Base-by-base conservation (phyloP, 768 basidiomycete genomes). In the Ramaria sp. region DNA sequence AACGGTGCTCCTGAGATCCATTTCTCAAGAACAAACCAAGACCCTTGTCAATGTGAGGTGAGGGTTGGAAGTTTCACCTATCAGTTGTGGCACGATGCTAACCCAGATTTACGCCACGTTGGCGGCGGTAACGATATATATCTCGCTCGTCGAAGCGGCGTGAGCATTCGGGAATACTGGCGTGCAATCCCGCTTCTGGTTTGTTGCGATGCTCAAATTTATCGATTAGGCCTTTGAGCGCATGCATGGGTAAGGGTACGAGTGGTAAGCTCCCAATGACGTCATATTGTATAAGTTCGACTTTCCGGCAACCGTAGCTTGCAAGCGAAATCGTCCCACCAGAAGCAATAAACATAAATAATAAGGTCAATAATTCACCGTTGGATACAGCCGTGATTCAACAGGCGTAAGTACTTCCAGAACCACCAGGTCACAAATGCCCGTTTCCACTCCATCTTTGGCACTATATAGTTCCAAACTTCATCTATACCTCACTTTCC, bases 61-160 rank as follows among this genome's bases (percentile, higher is more conserved):
- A 33, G 47, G 34, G 34, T 37, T 37, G 34, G 9, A 37, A 37
- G 9, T 7, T 2, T 37, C 34, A 37, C 34, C 13, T 37, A 10
- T 37, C 34, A 37, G 13, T 34, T 34, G 33, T 5, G 6, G 22
- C 37, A 31, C 59, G 33, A 31, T 60, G 68, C 76, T 66, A 66
- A 83, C 88, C 88, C 10, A 91, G 78, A 67, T 91, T 91, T 5
- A 90, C 82, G n/a, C 88, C 88, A 53, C 82, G 76, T 63, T 88
- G 87, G 63, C 82, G 84, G 60, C 88, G 76, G 69, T 81, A 85
- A 38, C 79, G 74, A 63, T 80, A 76, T 47, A 79, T 59, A 42
- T 72, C 70, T 22, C 51, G 51, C 51, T 38, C 37, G 34, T 52
- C 51, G 15, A 52, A n/a, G 13, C 24, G 24, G n/a, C 51, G 51